Conservation (phyloP, 305 asterid species). For the Lippia alba region DNA sequence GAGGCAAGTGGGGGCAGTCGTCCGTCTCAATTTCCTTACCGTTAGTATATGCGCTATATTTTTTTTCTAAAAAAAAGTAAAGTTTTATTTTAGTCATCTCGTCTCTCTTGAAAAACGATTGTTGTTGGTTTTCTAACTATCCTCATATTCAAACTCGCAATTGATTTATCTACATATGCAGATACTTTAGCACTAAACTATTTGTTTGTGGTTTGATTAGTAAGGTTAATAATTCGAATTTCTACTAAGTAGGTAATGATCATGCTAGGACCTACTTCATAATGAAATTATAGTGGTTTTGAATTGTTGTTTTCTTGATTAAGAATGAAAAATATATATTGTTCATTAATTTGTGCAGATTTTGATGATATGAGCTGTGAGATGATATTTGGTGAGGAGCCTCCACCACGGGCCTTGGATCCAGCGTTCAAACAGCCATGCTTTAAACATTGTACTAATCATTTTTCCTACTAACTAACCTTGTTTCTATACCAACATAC, state of each 20-base stretch:
- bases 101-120: too few relatives aligned
- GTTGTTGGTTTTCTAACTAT: too few relatives aligned
- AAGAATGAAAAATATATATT: background rate
- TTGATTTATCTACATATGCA: too few relatives aligned
- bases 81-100: too few relatives aligned
- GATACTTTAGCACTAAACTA: too few relatives aligned
- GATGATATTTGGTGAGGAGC: conserved; percentile 86
- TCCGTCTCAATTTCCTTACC: too few relatives aligned
- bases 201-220: too few relatives aligned
- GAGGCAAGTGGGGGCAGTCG: too few relatives aligned
- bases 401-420: conserved; percentile 65
- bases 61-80: too few relatives aligned
- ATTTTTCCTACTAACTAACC: background rate
- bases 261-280: conserved; percentile 15
- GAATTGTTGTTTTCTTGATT: background rate
- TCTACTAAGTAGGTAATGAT: background rate
- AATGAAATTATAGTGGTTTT: conserved; percentile 9
- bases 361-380: conserved; percentile 98
- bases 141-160: too few relatives aligned
- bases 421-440: conserved; percentile 84
- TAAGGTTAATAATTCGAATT: background rate
- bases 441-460: conserved; percentile 66
- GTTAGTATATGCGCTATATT: too few relatives aligned
- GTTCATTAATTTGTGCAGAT: conserved; percentile 53
- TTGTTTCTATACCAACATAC: background rate